Evolutionary conservation across 441 rosid species (phyloP), one percentile per base, ranked within the genome.

Genomic region (Croton setiger): DNA sequence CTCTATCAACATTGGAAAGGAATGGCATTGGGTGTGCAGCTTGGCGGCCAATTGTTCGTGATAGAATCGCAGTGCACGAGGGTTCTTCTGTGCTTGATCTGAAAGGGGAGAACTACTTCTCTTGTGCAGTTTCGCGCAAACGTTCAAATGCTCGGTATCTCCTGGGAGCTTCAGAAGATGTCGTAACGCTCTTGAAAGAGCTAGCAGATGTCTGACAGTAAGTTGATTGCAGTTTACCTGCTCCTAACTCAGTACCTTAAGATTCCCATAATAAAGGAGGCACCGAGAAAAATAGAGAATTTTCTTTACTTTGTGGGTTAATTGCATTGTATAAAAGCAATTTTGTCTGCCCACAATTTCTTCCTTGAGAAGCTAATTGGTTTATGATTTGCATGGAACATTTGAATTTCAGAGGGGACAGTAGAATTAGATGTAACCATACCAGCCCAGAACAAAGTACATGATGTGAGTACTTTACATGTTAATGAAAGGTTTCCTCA

Each of bases 61-160:
- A 83, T 21, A 69, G 78, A 64, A 66, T 72, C 65, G 59, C 79
- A 37, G 12, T 70, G 61, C 78, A 75, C 45, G 87, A 86, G 66
- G 86, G 86, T 60, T 86, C 82, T 53, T 86, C 86, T 0, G 89
- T 88, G 18, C 90, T 90, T 55, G 92, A 90, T 69, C 88, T 90
- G 67, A 84, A 80, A 71, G 83, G 80, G 13, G 92, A 85, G 60
- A 83, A 88, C 67, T 90, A 88, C 80, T 90, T 90, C 81, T 88
- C 96, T 7, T 90, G 96, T 64, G 77, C 90, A 12, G 92, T 90
- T 10, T 81, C 87, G 11, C 67, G 87, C 48, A 84, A 86, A 74
- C 86, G 84, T 60, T 82, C 96, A 0, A 82, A 63, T 53, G 92
- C 96, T 36, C 77, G 93, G n/a, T 86, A 90, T 75, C 70, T 82